Evolutionary conservation across 2,329 filamentous ascomycete species (phyloP).

Genomic region (Penicillium nordicum): DNA sequence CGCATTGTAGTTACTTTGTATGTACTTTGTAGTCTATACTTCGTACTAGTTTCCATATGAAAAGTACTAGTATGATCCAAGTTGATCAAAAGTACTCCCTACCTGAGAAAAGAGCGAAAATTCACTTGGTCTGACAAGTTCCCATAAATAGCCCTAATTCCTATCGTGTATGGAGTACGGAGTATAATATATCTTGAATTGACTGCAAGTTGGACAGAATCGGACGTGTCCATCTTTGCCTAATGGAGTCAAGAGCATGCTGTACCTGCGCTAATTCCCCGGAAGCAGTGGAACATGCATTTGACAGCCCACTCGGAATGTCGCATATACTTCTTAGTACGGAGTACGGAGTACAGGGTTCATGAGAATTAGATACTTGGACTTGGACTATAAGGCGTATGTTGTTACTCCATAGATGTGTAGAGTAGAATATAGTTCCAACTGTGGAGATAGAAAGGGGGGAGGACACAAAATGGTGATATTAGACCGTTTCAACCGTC

Average conservation of each 20-base stretch:
- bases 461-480: neutral
- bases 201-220: conserved; percentile 7
- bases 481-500: neutral
- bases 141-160: neutral
- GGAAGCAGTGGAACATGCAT: neutral
- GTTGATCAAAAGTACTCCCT: neutral
- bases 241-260: conserved; percentile 6
- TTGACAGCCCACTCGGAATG: conserved; percentile 8
- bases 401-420: neutral
- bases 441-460: neutral
- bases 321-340: neutral
- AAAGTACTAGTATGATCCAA: neutral
- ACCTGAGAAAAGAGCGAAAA: neutral
- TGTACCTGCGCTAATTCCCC: conserved; percentile 13
- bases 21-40: neutral
- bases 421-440: neutral
- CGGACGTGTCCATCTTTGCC: conserved; percentile 7
- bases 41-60: neutral
- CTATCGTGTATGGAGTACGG: neutral
- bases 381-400: neutral
- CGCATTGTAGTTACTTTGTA: too few relatives aligned
- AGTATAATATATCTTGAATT: neutral
- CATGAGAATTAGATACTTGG: neutral
- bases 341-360: neutral
- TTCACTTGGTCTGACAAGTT: neutral